Conservation (phyloP, 805 yeast species). For the Candida golubevii region DNA sequence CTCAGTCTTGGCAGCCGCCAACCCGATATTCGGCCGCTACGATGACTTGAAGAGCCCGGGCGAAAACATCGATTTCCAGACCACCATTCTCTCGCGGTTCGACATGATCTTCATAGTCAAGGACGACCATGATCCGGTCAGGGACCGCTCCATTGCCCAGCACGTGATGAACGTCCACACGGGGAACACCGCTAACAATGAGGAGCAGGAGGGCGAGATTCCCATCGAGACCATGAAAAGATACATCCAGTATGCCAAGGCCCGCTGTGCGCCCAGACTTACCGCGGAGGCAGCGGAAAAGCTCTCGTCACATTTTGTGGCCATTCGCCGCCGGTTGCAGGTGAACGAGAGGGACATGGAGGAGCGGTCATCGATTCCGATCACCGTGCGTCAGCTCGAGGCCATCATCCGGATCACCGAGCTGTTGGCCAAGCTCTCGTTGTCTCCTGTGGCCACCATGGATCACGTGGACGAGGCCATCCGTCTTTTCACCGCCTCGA, state of each 20-base stretch:
- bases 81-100: constrained; percentile 93
- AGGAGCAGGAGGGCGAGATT: constrained; percentile 69
- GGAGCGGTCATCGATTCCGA: constrained; percentile 92
- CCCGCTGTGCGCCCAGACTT: constrained; percentile 89
- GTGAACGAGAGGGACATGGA: constrained; percentile 75
- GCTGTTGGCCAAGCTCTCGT: constrained; percentile 79
- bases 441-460: constrained; percentile 79
- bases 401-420: constrained; percentile 96
- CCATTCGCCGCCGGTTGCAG: constrained; percentile 79
- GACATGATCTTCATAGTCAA: constrained; percentile 98
- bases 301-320: constrained; percentile 87
- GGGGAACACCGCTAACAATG: constrained; percentile 51
- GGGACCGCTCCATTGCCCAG: constrained; percentile 86
- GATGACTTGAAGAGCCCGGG: constrained; percentile 96
- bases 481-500: constrained; percentile 89
- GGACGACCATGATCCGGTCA: constrained; percentile 83
- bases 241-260: constrained; percentile 84
- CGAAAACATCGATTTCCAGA: constrained; percentile 96
- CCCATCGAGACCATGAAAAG: constrained; percentile 89
- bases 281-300: constrained; percentile 86
- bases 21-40: constrained; percentile 94
- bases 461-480: constrained; percentile 95
- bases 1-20: constrained; percentile 95
- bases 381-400: constrained; percentile 95
- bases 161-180: constrained; percentile 96